phyloP scores from a whole-genome alignment of 805 yeast species.

The Wickerhamiella kurtzmanii region DNA sequence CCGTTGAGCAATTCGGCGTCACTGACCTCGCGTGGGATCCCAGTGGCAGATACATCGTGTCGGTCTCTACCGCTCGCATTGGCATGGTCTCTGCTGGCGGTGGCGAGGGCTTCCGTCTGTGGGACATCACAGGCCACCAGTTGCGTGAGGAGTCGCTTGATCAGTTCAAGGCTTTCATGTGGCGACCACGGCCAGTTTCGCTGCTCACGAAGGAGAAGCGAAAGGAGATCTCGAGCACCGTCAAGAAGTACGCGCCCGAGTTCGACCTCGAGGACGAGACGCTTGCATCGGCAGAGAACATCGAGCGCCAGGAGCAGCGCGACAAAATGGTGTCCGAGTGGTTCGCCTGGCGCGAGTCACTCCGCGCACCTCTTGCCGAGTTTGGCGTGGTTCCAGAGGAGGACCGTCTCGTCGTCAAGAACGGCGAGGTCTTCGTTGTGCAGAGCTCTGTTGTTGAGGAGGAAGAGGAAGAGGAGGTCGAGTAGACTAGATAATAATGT shows the following conservation, averaged over 20 bases:
- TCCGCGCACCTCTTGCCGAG: slow-evolving; percentile 32
- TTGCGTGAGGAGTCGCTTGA: slow-evolving; percentile 66
- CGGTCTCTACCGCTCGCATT: slow-evolving; percentile 49
- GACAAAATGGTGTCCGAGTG: slow-evolving; percentile 74
- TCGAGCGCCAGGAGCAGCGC: slow-evolving; percentile 77
- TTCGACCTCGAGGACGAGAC: slow-evolving; percentile 91
- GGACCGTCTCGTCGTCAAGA: slow-evolving; percentile 13
- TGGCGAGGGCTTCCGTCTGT: slow-evolving; percentile 84
- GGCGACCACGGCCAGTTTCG: slow-evolving; percentile 96
- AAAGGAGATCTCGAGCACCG: slow-evolving; percentile 80
- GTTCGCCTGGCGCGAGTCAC: slow-evolving; percentile 58
- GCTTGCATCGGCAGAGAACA: slow-evolving; percentile 86
- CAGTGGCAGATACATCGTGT: slow-evolving; percentile 79
- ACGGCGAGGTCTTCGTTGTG: slow-evolving; percentile 23
- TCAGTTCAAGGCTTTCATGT: slow-evolving; percentile 73
- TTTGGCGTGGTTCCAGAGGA: slow-evolving; percentile 14
- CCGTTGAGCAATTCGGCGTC: slow-evolving; percentile 59
- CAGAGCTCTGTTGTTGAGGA: slow-evolving; percentile 48
- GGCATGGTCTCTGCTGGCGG: slow-evolving; percentile 23
- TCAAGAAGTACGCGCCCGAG: slow-evolving; percentile 79
- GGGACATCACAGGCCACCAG: slow-evolving; percentile 67
- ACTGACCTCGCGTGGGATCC: slow-evolving; percentile 90
- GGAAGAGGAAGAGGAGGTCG: slow-evolving; percentile 26
- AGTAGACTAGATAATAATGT: slow-evolving; percentile 9
- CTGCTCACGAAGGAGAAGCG: slow-evolving; percentile 62